Conservation (phyloP, 2,329 filamentous ascomycete species). For the Grosmannia serpens region DNA sequence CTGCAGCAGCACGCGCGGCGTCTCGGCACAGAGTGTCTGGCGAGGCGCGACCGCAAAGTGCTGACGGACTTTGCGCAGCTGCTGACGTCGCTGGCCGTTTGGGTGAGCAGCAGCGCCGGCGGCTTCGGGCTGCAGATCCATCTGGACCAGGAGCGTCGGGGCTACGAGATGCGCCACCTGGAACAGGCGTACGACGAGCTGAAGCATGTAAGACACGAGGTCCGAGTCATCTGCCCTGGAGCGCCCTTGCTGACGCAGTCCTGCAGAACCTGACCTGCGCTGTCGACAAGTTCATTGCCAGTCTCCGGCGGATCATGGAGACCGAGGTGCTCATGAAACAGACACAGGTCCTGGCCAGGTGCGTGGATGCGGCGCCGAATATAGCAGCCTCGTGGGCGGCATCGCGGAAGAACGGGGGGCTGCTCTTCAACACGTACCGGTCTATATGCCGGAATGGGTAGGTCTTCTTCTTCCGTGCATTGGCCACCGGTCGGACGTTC, state of each 20-base stretch:
- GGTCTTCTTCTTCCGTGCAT: background rate
- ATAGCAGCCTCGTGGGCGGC: background rate
- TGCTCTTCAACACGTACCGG: slow-evolving; percentile 4
- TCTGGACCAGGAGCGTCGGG: background rate
- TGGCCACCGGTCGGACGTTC: too few relatives aligned
- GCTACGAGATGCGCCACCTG: slow-evolving; percentile 5
- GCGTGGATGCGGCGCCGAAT: background rate
- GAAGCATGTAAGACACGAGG: background rate
- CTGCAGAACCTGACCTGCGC: background rate
- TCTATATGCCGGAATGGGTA: slow-evolving; percentile 3
- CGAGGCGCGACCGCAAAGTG: slow-evolving; percentile 28
- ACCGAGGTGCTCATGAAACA: background rate
- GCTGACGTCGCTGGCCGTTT: slow-evolving; percentile 4
- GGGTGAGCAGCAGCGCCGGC: slow-evolving; percentile 1
- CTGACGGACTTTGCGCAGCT: slow-evolving; percentile 31
- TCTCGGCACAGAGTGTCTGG: slow-evolving; percentile 31
- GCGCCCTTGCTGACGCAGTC: background rate
- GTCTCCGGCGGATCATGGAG: slow-evolving; percentile 3
- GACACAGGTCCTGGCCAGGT: background rate
- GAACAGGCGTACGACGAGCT: slow-evolving; percentile 2
- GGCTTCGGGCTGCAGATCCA: slow-evolving; percentile 3
- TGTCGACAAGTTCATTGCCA: background rate
- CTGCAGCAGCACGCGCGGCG: slow-evolving; percentile 47
- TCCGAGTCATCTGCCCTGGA: background rate
- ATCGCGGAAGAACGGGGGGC: background rate